Base-by-base conservation (phyloP, 2,329 filamentous ascomycete genomes). In the Arthrobotrys sinensis region DNA sequence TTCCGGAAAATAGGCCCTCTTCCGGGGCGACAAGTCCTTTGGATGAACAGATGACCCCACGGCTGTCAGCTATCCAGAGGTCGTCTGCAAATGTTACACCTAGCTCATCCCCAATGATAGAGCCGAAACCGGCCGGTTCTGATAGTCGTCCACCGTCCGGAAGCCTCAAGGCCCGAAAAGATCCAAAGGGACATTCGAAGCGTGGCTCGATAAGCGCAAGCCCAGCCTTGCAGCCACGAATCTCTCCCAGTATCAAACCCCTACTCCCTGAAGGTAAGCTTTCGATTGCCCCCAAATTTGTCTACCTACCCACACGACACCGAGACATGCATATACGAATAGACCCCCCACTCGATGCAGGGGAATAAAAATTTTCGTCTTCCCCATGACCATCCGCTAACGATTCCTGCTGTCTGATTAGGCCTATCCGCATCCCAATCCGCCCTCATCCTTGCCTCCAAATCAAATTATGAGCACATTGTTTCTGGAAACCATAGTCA, bases 401-500 rank as follows among this genome's bases (percentile, higher is more conserved):
- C 80, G 36, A 80, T 67, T 48, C 16, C 66, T 16, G 40, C 14
- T 79, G 46, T 60, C 55, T 46, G 32, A 77, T 75, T 32, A 82
- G 82, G 80, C 57, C 83, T 89, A 14, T 86, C 88, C 19, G 87
- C 88, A 40, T 88, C 90, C 64, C 87, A 88, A 2, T 90, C 90
- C 73, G 89, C 90, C n/a, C 88, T 93, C 32, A 88, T 98, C 52
- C 88, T 99, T 32, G 93, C 94, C 40, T 93, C 93, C 14, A 98
- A 98, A 84, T 98, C 95, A 1, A 99, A 99, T 83, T 99, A 99
- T 82, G 95, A 98, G 82, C 97, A 97, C 82, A 96, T 99, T 43
- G 86, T 99, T 10, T 96, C 98, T 83, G 96, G 96, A 60, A 98
- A 94, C 63, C 91, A 91, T 70, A 90, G 97, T 0, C 94, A 94